Base-by-base conservation (phyloP, 106 monocot genomes). In the Xerophyta viscosa region DNA sequence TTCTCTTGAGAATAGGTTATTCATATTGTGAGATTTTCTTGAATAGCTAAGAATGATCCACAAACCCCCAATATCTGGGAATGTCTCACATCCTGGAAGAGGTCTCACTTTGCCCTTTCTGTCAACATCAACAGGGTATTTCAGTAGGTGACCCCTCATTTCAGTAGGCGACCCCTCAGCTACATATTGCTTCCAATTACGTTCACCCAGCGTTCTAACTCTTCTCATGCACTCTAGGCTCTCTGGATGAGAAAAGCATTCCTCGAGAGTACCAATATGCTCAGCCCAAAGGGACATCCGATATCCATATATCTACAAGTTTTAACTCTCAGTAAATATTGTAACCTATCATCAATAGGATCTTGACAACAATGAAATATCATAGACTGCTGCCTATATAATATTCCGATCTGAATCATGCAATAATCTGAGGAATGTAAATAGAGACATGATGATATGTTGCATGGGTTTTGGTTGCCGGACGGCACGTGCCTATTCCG, bases 221-320 rank as follows among this genome's bases (percentile, higher is more conserved):
- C 65, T 48, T 46, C 65, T 68, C 71, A 76, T 73, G 64, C 94
- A 96, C 24, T 85, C 81, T 7, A 88, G 75, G 36, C 70, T 84
- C 64, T 79, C 80, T 0, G 94, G 94, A 29, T 66, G 51, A 8
- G 31, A 58, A 2, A 78, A 96, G 62, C 66, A 61, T 14, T 96
- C 94, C 64, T 96, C 88, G 2, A 83, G 58, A 5, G 39, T 1
- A 46, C 94, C 94, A 27, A 58, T 77, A 47, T 96, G 94, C 62
- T 96, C 94, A 0, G 94, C 88, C 94, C 94, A 96, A 28, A 96
- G 57, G 6, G 94, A 84, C 84, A 84, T 84, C 29, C 94, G 67
- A 57, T 88, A 96, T 18, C 84, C 94, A 56, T 81, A 69, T 31
- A 96, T 88, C 94, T 96, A 54, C 59, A 63, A 2, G 33, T 62